Percentiles rank a stretch among this genome's conserved stretches.
phyloP scores from a whole-genome alignment of 2,329 filamentous ascomycete species.

The Fusarium chlamydosporum region DNA sequence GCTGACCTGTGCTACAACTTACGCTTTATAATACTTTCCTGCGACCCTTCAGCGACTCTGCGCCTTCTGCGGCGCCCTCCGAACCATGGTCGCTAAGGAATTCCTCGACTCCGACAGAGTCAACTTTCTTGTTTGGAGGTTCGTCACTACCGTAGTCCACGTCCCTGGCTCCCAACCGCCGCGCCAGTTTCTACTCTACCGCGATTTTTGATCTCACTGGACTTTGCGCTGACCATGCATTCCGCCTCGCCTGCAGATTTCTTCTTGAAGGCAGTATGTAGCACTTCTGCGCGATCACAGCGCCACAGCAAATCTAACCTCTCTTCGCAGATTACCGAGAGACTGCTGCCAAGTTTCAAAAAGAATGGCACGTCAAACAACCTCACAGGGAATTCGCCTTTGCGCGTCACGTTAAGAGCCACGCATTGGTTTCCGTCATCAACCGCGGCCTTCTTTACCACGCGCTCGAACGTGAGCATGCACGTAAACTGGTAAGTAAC shows the following conservation, averaged over 20 bases:
- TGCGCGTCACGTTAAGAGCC: slow-evolving; percentile 74
- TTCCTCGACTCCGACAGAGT: slow-evolving; percentile 75
- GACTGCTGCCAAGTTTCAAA: slow-evolving; percentile 76
- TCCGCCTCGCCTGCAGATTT: slow-evolving; percentile 61
- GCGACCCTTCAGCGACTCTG: slow-evolving; percentile 49
- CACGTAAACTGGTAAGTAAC: slow-evolving; percentile 63
- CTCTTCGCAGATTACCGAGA: slow-evolving; percentile 72
- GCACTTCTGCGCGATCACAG: slow-evolving; percentile 45
- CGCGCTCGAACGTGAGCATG: slow-evolving; percentile 70
- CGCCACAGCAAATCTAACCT: slow-evolving; percentile 48
- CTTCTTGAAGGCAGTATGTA: slow-evolving; percentile 74
- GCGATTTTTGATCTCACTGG: slow-evolving; percentile 25
- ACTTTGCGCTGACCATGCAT: slow-evolving; percentile 43
- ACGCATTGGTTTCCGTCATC: slow-evolving; percentile 73
- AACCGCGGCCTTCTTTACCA: slow-evolving; percentile 75
- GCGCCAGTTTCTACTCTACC: slow-evolving; percentile 24
- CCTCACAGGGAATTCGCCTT: slow-evolving; percentile 75
- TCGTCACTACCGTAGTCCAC: slow-evolving; percentile 58
- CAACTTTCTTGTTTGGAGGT: slow-evolving; percentile 81
- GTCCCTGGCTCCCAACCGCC: slow-evolving; percentile 42
- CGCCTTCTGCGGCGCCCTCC: slow-evolving; percentile 54
- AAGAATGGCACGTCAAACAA: slow-evolving; percentile 75
- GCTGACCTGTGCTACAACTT: slow-evolving; percentile 27
- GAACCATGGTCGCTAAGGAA: slow-evolving; percentile 69
- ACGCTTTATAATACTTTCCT: slow-evolving; percentile 29